Conservation (phyloP, 2,329 filamentous ascomycete genomes). For the Stagonosporopsis rhizophila region DNA sequence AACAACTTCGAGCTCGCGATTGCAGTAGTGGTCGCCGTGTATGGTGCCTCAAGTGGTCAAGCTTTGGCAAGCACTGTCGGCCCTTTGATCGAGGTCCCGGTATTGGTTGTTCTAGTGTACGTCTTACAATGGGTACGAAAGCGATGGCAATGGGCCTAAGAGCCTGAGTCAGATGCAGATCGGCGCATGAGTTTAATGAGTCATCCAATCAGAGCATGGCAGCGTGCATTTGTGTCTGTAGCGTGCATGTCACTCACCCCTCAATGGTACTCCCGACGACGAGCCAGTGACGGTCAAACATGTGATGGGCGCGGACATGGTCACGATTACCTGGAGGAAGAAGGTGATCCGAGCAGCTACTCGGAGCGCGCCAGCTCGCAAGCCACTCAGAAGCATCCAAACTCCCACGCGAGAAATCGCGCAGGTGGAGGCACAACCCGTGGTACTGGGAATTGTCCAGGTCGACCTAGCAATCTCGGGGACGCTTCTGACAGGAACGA, state of each 20-base stretch:
- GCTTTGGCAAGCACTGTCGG: constrained; percentile 84
- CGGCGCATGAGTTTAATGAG: background rate
- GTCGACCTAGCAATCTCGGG: background rate
- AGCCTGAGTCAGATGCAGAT: background rate
- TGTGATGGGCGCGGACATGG: background rate
- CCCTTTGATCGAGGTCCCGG: constrained; percentile 85
- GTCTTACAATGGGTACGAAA: constrained; percentile 66
- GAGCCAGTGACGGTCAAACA: background rate
- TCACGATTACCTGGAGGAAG: background rate
- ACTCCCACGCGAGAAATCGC: constrained; percentile 5
- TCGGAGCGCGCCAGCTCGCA: background rate
- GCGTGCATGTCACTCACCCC: background rate
- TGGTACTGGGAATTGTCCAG: constrained; percentile 13
- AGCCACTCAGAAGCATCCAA: constrained; percentile 11
- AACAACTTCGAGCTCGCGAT: constrained; percentile 96
- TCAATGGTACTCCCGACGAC: background rate
- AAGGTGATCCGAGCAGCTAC: constrained; percentile 5
- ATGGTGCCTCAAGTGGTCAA: constrained; percentile 78
- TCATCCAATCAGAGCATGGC: background rate
- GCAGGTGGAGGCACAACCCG: constrained; percentile 7
- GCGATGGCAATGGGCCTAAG: constrained; percentile 60
- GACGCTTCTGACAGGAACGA: constrained; percentile 8
- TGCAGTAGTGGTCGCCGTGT: constrained; percentile 83
- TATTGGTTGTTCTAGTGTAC: constrained; percentile 79
- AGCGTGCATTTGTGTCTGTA: background rate